Evolutionary conservation across 176 grass and related monocot genomes (phyloP), one percentile per base, ranked within the genome.

Genomic region (Carex scoparia): DNA sequence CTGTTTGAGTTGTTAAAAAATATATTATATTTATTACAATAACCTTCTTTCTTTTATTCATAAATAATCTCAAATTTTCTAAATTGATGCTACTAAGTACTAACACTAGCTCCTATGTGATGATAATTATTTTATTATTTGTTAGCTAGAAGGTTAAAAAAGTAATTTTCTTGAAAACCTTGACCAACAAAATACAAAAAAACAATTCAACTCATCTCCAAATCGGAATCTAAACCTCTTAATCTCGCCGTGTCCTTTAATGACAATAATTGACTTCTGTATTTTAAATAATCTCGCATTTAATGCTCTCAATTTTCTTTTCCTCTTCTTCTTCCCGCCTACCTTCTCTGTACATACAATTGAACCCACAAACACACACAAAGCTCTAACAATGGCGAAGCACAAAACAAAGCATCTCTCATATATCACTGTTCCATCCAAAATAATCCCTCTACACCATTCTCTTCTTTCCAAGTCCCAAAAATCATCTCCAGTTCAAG

Each of bases 381-480:
- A 37, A 49, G 81, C 70, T 84, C 9, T 15, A 66, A 57, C 67
- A 84, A 84, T 87, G 82, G 86, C 46, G 58, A 85, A 48, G 63
- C 53, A 54, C 68, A 91, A 85, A 63, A 19, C 57, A 56, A 82
- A 73, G 81, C 71, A 73, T 44, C 42, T 84, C 31, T 87, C 89
- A 8, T 88, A 85, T 57, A 91, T 91, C 69, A 61, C 82, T 5
- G 76, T 91, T 10, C 81, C 85, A 7, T 90, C 89, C 78, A 55
- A 85, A 56, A 65, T 85, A 46, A 85, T 85, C 77, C 77, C 65
- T 72, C 23, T 80, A 23, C 23, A 85, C 85, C 57, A 64, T 79
- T 76, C 65, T 81, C 77, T 58, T 56, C 76, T 32, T 19, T 85
- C 48, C 48, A 85, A 16, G 30, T 46, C 81, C 42, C 15, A 79